These are phyloP conservation scores for Amylostereum areolatum DNA, from an alignment of 1,284 basidiomycete species.

Conservation along the genomic window DNA sequence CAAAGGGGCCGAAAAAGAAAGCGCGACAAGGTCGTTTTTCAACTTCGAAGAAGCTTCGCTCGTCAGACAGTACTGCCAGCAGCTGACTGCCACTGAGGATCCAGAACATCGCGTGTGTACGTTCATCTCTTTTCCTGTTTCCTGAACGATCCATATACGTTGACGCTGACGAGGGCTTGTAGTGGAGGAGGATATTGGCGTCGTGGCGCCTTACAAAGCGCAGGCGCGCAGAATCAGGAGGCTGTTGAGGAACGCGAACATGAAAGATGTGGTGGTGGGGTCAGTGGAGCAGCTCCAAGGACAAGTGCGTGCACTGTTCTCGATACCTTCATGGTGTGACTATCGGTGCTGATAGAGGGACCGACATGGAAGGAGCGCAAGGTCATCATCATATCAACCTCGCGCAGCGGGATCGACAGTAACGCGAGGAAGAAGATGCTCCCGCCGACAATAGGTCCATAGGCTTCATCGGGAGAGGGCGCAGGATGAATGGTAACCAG, in stretches of 20 bases:
- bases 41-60: constrained; percentile 38
- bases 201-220: constrained; percentile 51
- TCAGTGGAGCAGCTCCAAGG: constrained; percentile 62
- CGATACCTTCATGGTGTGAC: too few relatives aligned
- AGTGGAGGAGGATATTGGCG: constrained; percentile 35
- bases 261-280: constrained; percentile 42
- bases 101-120: constrained; percentile 15
- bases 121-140: too few relatives aligned
- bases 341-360: too few relatives aligned
- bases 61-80: constrained; percentile 32
- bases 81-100: constrained; percentile 21
- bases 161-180: too few relatives aligned
- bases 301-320: constrained; percentile 32
- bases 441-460: constrained; percentile 25
- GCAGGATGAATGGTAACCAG: constrained; percentile 40
- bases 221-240: constrained; percentile 43
- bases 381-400: constrained; percentile 40
- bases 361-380: constrained; percentile 29
- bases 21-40: constrained; percentile 40
- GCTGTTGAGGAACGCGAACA: constrained; percentile 24
- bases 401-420: constrained; percentile 26
- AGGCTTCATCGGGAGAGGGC: constrained; percentile 39
- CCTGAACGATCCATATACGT: too few relatives aligned
- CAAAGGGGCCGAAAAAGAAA: constrained; percentile 34
- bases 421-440: constrained; percentile 31